phyloP scores from a whole-genome alignment of 306 rosid genomes.

The Acacia confusa region DNA sequence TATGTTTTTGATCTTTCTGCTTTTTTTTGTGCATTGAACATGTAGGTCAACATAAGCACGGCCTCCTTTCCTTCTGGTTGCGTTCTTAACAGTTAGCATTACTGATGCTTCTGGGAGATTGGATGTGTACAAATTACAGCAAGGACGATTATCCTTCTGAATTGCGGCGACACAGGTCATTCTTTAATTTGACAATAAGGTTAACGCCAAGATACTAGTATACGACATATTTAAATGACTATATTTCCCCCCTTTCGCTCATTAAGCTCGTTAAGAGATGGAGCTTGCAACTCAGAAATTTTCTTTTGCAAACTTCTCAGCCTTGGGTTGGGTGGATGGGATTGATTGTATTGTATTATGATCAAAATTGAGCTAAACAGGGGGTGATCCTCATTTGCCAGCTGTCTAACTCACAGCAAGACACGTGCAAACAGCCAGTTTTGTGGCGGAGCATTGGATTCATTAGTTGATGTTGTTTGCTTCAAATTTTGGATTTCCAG shows the following conservation, averaged over 20 bases:
- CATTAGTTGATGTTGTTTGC: not conserved
- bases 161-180: constrained; percentile 72
- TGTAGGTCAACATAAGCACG: constrained; percentile 75
- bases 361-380: not conserved
- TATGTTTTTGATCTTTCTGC: constrained; percentile 81
- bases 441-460: not conserved
- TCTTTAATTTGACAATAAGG: not conserved
- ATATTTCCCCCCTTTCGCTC: not conserved
- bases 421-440: not conserved
- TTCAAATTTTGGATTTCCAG: not conserved
- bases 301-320: not conserved
- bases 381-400: not conserved
- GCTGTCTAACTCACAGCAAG: not conserved
- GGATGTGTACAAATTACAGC: constrained; percentile 74
- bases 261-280: not conserved
- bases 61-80: constrained; percentile 65
- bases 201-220: not conserved
- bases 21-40: constrained; percentile 84
- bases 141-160: constrained; percentile 91
- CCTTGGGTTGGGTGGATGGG: not conserved
- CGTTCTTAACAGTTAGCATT: not conserved
- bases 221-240: not conserved
- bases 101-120: constrained; percentile 3
- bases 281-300: not conserved
- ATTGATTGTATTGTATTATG: not conserved